These are phyloP conservation scores for Bruguiera hainesii DNA, from an alignment of 441 rosid species.

Conservation along the genomic window DNA sequence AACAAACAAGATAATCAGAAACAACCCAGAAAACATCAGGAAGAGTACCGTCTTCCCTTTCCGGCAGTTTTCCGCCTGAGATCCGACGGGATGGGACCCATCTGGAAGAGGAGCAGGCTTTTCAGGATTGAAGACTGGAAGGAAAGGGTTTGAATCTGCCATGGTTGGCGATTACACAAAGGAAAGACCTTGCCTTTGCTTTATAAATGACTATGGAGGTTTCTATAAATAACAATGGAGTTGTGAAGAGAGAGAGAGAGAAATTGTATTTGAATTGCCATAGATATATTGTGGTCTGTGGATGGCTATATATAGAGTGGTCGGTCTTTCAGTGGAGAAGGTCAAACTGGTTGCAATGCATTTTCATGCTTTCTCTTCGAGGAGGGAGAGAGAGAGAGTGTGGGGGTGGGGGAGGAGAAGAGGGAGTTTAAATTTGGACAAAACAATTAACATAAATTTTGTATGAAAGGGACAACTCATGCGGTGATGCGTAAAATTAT, in stretches of 20 bases:
- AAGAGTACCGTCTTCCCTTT: constrained; percentile 25
- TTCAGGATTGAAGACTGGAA: constrained; percentile 18
- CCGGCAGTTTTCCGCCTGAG: constrained; percentile 17
- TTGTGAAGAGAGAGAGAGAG: not conserved
- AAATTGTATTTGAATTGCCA: not conserved
- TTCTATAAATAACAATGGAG: not conserved
- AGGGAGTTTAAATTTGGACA: no score
- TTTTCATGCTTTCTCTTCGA: no score
- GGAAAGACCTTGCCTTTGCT: not conserved
- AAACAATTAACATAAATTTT: not conserved
- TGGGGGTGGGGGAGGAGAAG: no score
- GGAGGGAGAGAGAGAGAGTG: no score
- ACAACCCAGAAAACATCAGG: constrained; percentile 33
- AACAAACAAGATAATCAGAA: constrained; percentile 34
- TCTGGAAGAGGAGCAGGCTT: constrained; percentile 23
- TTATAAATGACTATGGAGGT: not conserved
- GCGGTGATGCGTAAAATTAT: not conserved
- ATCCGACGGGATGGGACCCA: not conserved
- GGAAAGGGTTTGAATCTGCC: constrained; percentile 24
- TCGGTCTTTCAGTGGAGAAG: no score
- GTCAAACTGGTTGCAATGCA: no score
- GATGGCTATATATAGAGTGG: constrained; percentile 5
- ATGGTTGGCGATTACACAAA: not conserved
- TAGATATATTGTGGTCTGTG: not conserved
- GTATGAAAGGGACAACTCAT: not conserved